Evolutionary conservation across 306 rosid species (phyloP).

Genomic region (Argentina anserina): DNA sequence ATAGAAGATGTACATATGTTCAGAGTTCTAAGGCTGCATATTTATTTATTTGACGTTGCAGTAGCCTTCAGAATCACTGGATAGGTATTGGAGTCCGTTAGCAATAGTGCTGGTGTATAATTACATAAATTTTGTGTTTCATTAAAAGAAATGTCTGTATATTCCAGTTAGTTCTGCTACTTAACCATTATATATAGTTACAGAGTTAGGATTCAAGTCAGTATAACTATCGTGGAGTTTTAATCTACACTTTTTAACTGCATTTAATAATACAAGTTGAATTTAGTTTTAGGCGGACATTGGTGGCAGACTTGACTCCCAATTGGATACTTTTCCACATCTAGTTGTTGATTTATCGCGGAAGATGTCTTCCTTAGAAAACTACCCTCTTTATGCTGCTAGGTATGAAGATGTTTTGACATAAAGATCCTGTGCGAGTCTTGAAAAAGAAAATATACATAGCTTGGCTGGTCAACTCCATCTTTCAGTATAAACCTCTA

Average conservation of each 20-base stretch:
- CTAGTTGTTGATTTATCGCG: neutral
- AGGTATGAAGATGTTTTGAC: neutral
- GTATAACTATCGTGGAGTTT: neutral
- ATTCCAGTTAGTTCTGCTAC: neutral
- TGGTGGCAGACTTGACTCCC: neutral
- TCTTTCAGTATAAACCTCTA: neutral
- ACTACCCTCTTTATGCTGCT: neutral
- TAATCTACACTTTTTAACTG: neutral
- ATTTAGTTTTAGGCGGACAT: neutral
- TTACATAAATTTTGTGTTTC: neutral
- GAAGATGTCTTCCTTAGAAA: neutral
- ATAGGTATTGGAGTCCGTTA: neutral
- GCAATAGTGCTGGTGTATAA: neutral
- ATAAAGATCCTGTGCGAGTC: neutral
- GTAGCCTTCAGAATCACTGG: neutral
- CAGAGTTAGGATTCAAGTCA: neutral
- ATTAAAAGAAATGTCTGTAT: neutral
- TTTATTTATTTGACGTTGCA: neutral
- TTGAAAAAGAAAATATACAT: neutral
- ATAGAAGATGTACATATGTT: neutral
- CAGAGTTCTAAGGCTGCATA: neutral
- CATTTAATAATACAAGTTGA: neutral
- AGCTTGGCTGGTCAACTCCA: neutral
- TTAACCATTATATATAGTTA: neutral
- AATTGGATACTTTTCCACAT: neutral